Evolutionary conservation across 2,329 filamentous ascomycete species (phyloP).

Genomic region (Rugonectria rugulosa): DNA sequence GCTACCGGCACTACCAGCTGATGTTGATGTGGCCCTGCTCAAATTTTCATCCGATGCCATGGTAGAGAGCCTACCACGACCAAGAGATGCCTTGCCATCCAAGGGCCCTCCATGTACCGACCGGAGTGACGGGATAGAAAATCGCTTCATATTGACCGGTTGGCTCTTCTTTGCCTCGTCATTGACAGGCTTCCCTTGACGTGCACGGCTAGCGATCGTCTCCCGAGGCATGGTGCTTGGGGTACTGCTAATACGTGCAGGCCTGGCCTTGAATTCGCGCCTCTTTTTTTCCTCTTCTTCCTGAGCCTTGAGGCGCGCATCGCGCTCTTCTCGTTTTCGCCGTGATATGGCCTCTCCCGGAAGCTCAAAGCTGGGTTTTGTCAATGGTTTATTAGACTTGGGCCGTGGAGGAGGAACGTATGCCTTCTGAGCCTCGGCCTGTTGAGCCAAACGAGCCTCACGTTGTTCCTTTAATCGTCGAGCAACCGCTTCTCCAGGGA

Average conservation of each 20-base stretch:
- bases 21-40: constrained; percentile 55
- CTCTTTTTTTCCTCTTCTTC: constrained; percentile 67
- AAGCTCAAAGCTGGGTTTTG: constrained; percentile 66
- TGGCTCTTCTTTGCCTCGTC: constrained; percentile 31
- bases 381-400: constrained; percentile 60
- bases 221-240: constrained; percentile 59
- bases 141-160: constrained; percentile 33
- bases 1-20: constrained; percentile 52
- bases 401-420: constrained; percentile 52
- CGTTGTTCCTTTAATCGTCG: constrained; percentile 65
- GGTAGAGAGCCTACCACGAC: constrained; percentile 40
- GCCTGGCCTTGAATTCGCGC: constrained; percentile 70
- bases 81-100: constrained; percentile 25
- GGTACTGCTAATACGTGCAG: constrained; percentile 55
- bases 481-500: constrained; percentile 69
- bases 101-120: constrained; percentile 13
- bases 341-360: constrained; percentile 68
- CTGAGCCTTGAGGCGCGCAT: constrained; percentile 62
- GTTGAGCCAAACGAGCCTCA: constrained; percentile 58
- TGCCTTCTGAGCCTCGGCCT: constrained; percentile 45
- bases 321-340: constrained; percentile 62
- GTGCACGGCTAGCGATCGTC: constrained; percentile 64
- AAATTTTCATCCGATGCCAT: constrained; percentile 32
- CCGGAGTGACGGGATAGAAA: constrained; percentile 29
- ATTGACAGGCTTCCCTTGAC: constrained; percentile 53